A percentile compares a stretch with the other conserved stretches of the same genome.
phyloP scores from a whole-genome alignment of 1,284 basidiomycete genomes.

The Neonothopanus nambi region DNA sequence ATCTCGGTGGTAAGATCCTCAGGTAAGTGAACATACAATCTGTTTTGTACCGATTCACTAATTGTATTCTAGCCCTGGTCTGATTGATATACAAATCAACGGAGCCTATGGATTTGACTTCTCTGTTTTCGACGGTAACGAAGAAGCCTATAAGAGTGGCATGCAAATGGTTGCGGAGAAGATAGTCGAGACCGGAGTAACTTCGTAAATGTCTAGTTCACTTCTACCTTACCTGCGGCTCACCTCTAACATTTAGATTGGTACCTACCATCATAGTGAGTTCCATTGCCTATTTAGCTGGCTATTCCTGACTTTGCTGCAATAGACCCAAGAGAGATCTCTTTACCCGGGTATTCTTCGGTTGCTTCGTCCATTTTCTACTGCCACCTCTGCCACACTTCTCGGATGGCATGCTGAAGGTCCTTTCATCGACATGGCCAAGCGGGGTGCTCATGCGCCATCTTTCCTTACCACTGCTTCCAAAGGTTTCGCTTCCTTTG shows the following conservation, averaged over 20 bases:
- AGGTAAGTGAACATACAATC: too few species aligned
- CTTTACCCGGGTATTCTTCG: conserved; percentile 68
- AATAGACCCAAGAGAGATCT: conserved; percentile 71
- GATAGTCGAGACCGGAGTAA: conserved; percentile 87
- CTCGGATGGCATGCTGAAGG: conserved; percentile 91
- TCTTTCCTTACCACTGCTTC: conserved; percentile 67
- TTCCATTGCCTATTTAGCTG: neutral
- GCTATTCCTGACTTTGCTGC: neutral
- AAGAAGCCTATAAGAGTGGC: conserved; percentile 65
- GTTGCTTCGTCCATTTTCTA: conserved; percentile 64
- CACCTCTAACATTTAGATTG: conserved; percentile 40
- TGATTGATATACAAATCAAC: conserved; percentile 82
- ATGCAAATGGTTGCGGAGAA: conserved; percentile 71
- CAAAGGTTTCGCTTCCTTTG: conserved; percentile 62
- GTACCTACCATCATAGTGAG: conserved; percentile 75
- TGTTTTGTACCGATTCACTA: too few species aligned
- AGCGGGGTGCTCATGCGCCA: conserved; percentile 80
- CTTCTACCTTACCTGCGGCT: conserved; percentile 1
- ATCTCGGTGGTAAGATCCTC: conserved; percentile 73
- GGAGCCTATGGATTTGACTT: conserved; percentile 92
- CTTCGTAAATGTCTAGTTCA: conserved; percentile 57
- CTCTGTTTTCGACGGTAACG: conserved; percentile 73
- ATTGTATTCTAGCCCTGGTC: too few species aligned
- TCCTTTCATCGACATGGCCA: conserved; percentile 78
- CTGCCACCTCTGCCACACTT: conserved; percentile 61